A percentile compares a stretch with the other conserved stretches of the same genome.
Evolutionary conservation across 2,329 filamentous ascomycete species (phyloP).

Genomic region (Diaporthe sp.): DNA sequence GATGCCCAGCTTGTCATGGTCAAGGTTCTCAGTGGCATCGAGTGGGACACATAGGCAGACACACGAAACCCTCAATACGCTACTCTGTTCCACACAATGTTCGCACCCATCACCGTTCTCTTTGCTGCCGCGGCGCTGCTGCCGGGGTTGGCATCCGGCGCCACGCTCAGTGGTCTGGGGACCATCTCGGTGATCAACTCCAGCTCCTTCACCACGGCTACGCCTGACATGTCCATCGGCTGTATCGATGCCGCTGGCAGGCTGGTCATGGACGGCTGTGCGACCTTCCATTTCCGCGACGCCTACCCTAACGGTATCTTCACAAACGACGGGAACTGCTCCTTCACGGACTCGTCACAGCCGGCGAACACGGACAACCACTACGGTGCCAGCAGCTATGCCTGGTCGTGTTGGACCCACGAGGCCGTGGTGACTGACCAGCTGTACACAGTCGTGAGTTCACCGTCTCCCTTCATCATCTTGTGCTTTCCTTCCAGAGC

Average conservation of each 20-base stretch:
- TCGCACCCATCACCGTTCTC: conserved; percentile 11
- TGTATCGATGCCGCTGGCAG: conserved; percentile 36
- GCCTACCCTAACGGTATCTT: conserved; percentile 2
- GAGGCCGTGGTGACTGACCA: conserved; percentile 11
- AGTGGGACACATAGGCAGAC: background rate
- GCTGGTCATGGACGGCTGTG: conserved; percentile 36
- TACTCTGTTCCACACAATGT: conserved; percentile 9
- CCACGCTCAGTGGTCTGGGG: conserved; percentile 20
- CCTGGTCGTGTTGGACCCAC: conserved; percentile 36
- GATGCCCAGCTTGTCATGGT: background rate
- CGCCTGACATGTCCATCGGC: conserved; percentile 27
- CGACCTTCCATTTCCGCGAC: conserved; percentile 22
- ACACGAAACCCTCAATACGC: background rate
- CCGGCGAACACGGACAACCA: conserved; percentile 30
- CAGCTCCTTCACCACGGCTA: conserved; percentile 17
- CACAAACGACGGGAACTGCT: conserved; percentile 36
- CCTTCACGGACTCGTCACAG: conserved; percentile 32
- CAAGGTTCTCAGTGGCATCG: background rate
- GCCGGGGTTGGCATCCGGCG: background rate
- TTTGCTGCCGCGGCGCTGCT: conserved; percentile 1
- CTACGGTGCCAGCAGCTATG: conserved; percentile 29
- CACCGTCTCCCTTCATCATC: no score
- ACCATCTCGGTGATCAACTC: conserved; percentile 34
- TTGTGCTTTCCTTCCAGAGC: background rate
- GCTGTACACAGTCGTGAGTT: conserved; percentile 38